phyloP scores from a whole-genome alignment of 805 yeast species.

The Metahyphopichia silvanorum region DNA sequence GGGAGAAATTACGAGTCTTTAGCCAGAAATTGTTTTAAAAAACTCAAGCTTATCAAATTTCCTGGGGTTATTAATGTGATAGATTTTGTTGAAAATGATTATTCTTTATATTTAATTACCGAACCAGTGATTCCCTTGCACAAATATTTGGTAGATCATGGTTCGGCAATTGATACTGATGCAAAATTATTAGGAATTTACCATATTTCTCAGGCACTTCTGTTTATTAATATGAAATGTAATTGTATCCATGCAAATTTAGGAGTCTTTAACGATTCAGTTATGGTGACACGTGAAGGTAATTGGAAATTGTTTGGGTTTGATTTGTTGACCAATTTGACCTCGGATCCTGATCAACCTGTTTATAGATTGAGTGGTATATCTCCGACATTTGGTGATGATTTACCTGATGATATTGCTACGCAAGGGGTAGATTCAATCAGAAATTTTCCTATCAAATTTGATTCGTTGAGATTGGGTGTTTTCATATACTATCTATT shows the following conservation, averaged over 20 bases:
- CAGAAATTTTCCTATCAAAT: conserved; percentile 36
- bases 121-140: conserved; percentile 61
- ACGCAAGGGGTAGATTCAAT: conserved; percentile 42
- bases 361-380: conserved; percentile 32
- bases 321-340: conserved; percentile 56
- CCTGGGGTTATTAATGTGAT: conserved; percentile 67
- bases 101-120: conserved; percentile 55
- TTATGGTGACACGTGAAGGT: conserved; percentile 64
- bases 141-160: conserved; percentile 31
- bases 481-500: conserved; percentile 48
- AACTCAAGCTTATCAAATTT: conserved; percentile 54
- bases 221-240: conserved; percentile 56
- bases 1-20: conserved; percentile 21
- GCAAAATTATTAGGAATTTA: conserved; percentile 53
- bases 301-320: conserved; percentile 86
- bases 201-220: conserved; percentile 51
- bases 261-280: conserved; percentile 40
- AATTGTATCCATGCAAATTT: conserved; percentile 64
- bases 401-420: conserved; percentile 48
- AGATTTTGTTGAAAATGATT: conserved; percentile 64
- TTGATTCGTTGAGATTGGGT: conserved; percentile 68
- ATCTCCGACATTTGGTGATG: conserved; percentile 19
- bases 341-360: conserved; percentile 44
- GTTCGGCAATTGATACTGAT: conserved; percentile 22
- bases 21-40: conserved; percentile 36